These are phyloP conservation scores for Hyphopichia burtonii DNA, from an alignment of 1,139 yeast species.

Conservation along the genomic window DNA sequence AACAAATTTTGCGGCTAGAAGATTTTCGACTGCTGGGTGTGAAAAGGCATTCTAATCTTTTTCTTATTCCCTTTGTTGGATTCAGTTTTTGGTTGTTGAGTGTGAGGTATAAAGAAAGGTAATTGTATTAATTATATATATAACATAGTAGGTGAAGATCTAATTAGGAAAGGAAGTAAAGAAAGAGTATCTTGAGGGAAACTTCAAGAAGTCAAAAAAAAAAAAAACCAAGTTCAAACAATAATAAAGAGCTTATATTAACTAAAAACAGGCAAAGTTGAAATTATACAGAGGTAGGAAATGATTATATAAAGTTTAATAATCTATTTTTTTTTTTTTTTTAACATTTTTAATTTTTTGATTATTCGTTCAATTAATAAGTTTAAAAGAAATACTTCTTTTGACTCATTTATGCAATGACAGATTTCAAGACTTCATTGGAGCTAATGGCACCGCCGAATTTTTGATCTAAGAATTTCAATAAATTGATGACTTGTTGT, in stretches of 20 bases:
- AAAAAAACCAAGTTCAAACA: background rate
- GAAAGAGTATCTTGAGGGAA: no score
- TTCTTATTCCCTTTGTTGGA: no score
- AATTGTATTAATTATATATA: no score
- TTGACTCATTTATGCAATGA: conserved; percentile 37
- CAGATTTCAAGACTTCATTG: conserved; percentile 53
- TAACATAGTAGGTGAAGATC: no score
- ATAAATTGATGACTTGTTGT: conserved; percentile 62
- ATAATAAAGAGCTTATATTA: background rate
- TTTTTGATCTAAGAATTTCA: conserved; percentile 69
- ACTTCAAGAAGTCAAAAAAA: no score
- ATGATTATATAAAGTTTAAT: background rate
- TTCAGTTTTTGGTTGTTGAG: no score
- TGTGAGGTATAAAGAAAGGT: no score
- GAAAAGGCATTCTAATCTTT: no score
- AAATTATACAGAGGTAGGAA: background rate
- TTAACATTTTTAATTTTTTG: background rate
- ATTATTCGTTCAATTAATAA: no score
- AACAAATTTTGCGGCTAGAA: background rate
- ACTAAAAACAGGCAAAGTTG: background rate
- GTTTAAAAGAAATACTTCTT: background rate
- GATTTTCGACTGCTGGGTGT: no score
- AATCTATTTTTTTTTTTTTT: background rate
- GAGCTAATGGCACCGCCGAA: conserved; percentile 61
- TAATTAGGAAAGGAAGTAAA: no score